phyloP scores from a whole-genome alignment of 2,329 filamentous ascomycete species.

The Drechslerella coelobrocha region DNA sequence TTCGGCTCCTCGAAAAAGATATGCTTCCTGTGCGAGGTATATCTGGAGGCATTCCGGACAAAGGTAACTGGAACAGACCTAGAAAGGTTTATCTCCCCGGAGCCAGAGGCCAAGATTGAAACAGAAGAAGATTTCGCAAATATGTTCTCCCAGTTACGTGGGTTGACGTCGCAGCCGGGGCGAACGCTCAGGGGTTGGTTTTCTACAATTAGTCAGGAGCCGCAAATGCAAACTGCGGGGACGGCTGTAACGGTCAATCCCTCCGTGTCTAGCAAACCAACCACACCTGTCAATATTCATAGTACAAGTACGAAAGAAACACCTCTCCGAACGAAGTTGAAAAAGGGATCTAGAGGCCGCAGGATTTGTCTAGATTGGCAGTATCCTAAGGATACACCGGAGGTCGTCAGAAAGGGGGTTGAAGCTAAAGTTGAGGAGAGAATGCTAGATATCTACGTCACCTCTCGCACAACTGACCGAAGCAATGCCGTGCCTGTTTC shows the following conservation, averaged over 20 bases:
- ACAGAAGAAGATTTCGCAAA: slow-evolving; percentile 9
- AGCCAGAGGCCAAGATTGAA: not conserved
- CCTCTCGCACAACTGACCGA: not conserved
- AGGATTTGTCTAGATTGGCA: slow-evolving; percentile 16
- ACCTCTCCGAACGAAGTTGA: not conserved
- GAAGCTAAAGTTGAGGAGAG: slow-evolving; percentile 14
- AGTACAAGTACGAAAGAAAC: not conserved
- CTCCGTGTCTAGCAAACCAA: no score
- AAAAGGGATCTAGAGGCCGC: slow-evolving; percentile 10
- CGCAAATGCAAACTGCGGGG: no score
- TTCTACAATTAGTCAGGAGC: slow-evolving; percentile 2
- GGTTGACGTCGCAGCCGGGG: slow-evolving; percentile 23
- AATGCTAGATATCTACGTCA: slow-evolving; percentile 7
- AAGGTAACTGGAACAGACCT: slow-evolving; percentile 10
- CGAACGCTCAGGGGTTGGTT: slow-evolving; percentile 22
- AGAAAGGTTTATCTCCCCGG: not conserved
- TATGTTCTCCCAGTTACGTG: slow-evolving; percentile 32
- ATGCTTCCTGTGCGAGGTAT: slow-evolving; percentile 36
- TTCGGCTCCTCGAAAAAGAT: slow-evolving; percentile 19
- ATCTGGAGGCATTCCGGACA: slow-evolving; percentile 11
- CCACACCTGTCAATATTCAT: no score
- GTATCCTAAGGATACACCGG: slow-evolving; percentile 16
- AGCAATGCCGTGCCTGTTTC: no score
- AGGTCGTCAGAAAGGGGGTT: slow-evolving; percentile 3
- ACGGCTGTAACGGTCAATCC: no score